phyloP scores from a whole-genome alignment of 2,329 filamentous ascomycete species.

The Aureobasidium sp. region DNA sequence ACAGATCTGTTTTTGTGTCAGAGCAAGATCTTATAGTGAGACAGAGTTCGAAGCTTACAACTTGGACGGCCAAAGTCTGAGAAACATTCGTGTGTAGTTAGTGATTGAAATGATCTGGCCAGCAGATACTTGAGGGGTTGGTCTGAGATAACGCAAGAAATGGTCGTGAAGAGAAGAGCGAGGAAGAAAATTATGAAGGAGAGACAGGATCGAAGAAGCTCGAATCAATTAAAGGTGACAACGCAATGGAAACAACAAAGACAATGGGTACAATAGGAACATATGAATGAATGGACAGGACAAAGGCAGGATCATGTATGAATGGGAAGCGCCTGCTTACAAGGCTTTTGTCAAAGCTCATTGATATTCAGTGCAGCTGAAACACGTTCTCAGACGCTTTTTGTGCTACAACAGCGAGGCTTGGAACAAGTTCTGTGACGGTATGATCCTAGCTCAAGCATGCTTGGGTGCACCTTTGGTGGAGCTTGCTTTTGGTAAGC shows the following conservation, averaged over 20 bases:
- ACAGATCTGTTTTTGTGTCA: slow-evolving; percentile 21
- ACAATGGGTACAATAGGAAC: slow-evolving; percentile 17
- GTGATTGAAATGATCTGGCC: slow-evolving; percentile 14
- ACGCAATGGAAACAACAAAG: slow-evolving; percentile 17
- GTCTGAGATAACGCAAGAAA: slow-evolving; percentile 4
- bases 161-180: background rate
- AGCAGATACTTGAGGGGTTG: slow-evolving; percentile 15
- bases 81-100: slow-evolving; percentile 25
- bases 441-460: background rate
- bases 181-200: slow-evolving; percentile 6
- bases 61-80: slow-evolving; percentile 30
- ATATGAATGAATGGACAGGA: slow-evolving; percentile 18
- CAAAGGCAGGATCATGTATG: slow-evolving; percentile 19
- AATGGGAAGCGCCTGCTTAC: slow-evolving; percentile 9
- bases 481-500: slow-evolving; percentile 15
- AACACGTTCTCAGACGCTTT: slow-evolving; percentile 5
- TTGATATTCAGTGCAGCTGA: slow-evolving; percentile 1
- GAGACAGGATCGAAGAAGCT: background rate
- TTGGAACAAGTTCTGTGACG: background rate
- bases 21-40: background rate
- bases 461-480: slow-evolving; percentile 6
- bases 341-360: background rate
- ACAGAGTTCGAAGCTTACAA: slow-evolving; percentile 22
- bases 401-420: background rate
- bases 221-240: background rate